phyloP scores from a whole-genome alignment of 306 rosid genomes.

The Gastrolobium bilobum region DNA sequence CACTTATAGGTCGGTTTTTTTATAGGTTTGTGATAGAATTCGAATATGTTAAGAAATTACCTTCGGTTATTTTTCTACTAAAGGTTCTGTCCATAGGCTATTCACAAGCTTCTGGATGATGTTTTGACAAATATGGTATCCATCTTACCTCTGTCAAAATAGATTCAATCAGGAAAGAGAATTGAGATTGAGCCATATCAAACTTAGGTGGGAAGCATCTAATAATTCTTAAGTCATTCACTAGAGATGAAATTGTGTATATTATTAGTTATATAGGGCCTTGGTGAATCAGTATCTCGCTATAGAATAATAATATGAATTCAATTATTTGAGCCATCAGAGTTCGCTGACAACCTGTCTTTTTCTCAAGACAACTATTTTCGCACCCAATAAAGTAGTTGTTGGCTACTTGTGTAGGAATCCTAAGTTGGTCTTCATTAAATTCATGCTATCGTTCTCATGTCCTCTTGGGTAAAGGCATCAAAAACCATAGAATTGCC shows the following conservation, averaged over 20 bases:
- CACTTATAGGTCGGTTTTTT: background rate
- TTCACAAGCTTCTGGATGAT: background rate
- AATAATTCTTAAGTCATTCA: background rate
- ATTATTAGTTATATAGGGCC: background rate
- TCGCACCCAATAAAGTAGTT: slow-evolving; percentile 44
- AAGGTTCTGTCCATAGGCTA: background rate
- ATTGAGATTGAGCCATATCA: too few species aligned
- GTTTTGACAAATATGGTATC: background rate
- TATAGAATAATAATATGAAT: slow-evolving; percentile 23
- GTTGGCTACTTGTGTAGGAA: slow-evolving; percentile 17
- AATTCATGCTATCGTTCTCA: too few species aligned
- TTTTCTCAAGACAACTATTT: slow-evolving; percentile 42
- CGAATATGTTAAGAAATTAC: background rate
- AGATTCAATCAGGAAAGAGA: too few species aligned
- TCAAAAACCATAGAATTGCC: too few species aligned
- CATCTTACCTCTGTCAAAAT: too few species aligned
- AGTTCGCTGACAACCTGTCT: slow-evolving; percentile 48
- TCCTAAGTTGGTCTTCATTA: too few species aligned
- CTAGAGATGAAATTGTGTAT: background rate
- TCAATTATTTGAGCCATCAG: slow-evolving; percentile 56
- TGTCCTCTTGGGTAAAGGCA: too few species aligned
- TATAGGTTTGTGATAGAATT: background rate
- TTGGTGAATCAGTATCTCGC: background rate
- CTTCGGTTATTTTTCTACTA: background rate
- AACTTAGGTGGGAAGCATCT: background rate